Conservation (phyloP, 164 flowering plant genomes). For the Chimonanthus praecox region DNA sequence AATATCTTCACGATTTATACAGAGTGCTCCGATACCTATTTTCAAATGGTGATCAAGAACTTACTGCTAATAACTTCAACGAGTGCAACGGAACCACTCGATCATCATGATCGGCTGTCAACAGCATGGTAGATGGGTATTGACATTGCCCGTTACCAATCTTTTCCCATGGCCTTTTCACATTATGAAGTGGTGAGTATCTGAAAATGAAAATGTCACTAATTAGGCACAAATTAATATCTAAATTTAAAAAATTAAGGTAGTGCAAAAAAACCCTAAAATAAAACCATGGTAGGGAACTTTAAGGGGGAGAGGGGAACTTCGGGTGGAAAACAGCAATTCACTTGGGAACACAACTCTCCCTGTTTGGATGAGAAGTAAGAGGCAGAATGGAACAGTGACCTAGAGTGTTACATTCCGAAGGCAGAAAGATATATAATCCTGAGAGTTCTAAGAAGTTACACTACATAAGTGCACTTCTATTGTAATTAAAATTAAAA, state of each 20-base stretch:
- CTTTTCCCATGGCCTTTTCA: slow-evolving; percentile 86
- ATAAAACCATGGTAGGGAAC: not conserved
- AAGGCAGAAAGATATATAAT: not conserved
- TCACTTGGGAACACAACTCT: too few species aligned
- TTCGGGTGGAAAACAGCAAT: too few species aligned
- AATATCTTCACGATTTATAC: too few species aligned
- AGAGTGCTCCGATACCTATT: too few species aligned
- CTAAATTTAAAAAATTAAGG: not conserved
- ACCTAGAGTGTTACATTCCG: not conserved
- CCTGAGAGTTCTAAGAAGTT: not conserved
- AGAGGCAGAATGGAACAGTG: not conserved
- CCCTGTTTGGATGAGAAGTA: too few species aligned
- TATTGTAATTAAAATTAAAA: not conserved
- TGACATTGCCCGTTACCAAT: slow-evolving; percentile 32
- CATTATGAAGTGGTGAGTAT: slow-evolving; percentile 97
- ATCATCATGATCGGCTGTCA: slow-evolving; percentile 99
- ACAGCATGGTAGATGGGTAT: slow-evolving; percentile 86
- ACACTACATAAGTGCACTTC: not conserved
- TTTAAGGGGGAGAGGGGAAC: too few species aligned
- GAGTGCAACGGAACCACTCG: slow-evolving; percentile 96
- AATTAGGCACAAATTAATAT: not conserved
- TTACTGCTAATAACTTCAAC: slow-evolving; percentile 82
- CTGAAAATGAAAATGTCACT: slow-evolving; percentile 21
- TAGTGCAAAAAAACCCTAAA: not conserved
- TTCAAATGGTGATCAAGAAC: slow-evolving; percentile 14